Percentiles rank a stretch among this genome's conserved stretches.
Evolutionary conservation across 768 basidiomycete species (phyloP).

Genomic region (Crucibulum laeve): DNA sequence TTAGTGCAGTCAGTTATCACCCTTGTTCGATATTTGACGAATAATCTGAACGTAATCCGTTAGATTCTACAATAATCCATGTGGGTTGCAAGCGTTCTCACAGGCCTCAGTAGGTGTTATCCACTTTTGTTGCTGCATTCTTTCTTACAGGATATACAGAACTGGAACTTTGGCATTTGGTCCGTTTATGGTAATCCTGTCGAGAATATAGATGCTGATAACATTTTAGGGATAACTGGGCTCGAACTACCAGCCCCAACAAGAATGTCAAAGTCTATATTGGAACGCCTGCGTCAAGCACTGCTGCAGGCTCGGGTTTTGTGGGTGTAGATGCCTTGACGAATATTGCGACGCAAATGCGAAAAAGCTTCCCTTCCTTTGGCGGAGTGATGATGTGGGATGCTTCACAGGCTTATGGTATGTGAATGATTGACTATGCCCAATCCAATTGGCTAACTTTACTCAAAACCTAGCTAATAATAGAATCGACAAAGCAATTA

Average conservation of each 20-base stretch:
- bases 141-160: conserved; percentile 25
- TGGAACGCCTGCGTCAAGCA: conserved; percentile 54
- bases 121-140: conserved; percentile 1
- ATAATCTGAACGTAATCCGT: conserved; percentile 9
- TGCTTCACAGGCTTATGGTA: conserved; percentile 42
- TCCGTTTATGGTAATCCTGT: conserved; percentile 14
- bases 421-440: conserved; percentile 26
- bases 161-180: conserved; percentile 64
- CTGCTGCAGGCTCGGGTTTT: conserved; percentile 59
- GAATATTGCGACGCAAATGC: conserved; percentile 43
- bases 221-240: conserved; percentile 56
- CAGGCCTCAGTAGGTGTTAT: conserved; percentile 40
- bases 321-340: conserved; percentile 43
- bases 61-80: conserved; percentile 57
- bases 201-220: not conserved
- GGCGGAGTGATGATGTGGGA: conserved; percentile 62
- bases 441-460: not conserved
- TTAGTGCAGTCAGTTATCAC: conserved; percentile 28
- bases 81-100: conserved; percentile 44
- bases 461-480: conserved; percentile 39
- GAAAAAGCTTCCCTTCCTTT: conserved; percentile 57
- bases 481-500: conserved; percentile 57
- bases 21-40: not conserved
- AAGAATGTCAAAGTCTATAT: conserved; percentile 62
- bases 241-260: conserved; percentile 52